Base-by-base conservation (phyloP, 805 yeast genomes). In the Metschnikowia lunata region DNA sequence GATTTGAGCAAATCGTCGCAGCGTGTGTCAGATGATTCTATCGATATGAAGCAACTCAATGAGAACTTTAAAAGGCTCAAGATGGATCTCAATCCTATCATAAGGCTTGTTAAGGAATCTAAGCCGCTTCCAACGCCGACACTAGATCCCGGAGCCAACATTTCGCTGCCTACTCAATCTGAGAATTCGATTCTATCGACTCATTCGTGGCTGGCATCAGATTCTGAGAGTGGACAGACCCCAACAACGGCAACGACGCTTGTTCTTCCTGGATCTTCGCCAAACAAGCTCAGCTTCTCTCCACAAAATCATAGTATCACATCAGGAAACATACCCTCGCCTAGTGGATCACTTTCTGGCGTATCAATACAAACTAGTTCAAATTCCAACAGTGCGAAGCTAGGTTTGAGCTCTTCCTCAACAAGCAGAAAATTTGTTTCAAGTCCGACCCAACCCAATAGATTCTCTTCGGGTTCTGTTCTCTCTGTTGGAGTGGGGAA, bases 71-170 rank as follows among this genome's bases (percentile, higher is more conserved):
- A 68, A 37, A 71, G 78, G 54, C 68, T 85, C 49, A 71, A 83
- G 40, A 79, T 82, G 36, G 90, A 84, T 48, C 62, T 84, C 52
- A 64, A 80, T 34, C 90, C 89, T 1, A 72, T 83, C 7, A 71
- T 82, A 43, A 73, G 83, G 45, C 67, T 77, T 39, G 68, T 77
- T 37, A 84, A 84, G 55, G 89, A 84, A 60, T 64, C 77, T 50
- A 75, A 79, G 54, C 88, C 88, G 5, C 67, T 83, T 40, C 88
- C 88, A 0, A 78, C 84, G 0, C 88, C 85, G 7, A 75, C 78
- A 1, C 60, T 70, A 34, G 76, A 59, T 49, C 75, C 75, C 1
- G 73, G 74, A 1, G 26, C 44, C 15, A 55, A 62, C 10, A 45
- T 51, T 4, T 47, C 55, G 6, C 62, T 66, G 43, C 72, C 71